Percentiles rank a stretch among this genome's conserved stretches.
Conservation (phyloP, 345 rosid species). For the Melaleuca quinquenervia region DNA sequence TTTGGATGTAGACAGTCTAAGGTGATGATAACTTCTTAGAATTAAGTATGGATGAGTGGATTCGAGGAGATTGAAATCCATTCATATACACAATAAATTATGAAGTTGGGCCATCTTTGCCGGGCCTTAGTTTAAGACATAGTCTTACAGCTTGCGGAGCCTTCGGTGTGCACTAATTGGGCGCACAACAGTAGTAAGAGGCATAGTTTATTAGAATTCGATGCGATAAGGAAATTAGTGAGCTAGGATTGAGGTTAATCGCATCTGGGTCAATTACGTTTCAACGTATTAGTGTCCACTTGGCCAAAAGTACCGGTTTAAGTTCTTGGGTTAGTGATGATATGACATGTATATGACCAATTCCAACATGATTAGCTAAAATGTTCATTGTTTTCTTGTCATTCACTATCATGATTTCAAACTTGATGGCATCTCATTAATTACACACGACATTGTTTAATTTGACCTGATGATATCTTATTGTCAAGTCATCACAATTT, state of each 20-base stretch:
- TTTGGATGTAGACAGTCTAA: not conserved
- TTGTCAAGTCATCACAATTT: not conserved
- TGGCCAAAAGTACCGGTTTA: not conserved
- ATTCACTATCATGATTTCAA: not conserved
- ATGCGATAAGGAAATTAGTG: not conserved
- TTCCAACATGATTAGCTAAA: not conserved
- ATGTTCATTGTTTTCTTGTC: not conserved
- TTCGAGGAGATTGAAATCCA: not conserved
- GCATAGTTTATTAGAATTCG: not conserved
- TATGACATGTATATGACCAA: not conserved
- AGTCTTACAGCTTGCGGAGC: not conserved
- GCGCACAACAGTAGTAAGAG: not conserved
- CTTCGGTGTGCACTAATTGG: not conserved
- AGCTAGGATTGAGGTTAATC: not conserved
- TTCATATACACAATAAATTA: not conserved
- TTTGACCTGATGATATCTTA: not conserved
- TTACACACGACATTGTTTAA: not conserved
- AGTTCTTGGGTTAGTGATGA: not conserved
- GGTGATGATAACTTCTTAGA: not conserved
- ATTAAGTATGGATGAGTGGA: fast-evolving
- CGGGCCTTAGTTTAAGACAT: not conserved
- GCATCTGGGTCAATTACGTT: not conserved
- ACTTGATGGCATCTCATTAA: not conserved
- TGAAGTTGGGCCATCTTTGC: not conserved
- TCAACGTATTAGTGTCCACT: not conserved